phyloP scores from a whole-genome alignment of 2,329 filamentous ascomycete genomes.

The Alternaria brassicicola region DNA sequence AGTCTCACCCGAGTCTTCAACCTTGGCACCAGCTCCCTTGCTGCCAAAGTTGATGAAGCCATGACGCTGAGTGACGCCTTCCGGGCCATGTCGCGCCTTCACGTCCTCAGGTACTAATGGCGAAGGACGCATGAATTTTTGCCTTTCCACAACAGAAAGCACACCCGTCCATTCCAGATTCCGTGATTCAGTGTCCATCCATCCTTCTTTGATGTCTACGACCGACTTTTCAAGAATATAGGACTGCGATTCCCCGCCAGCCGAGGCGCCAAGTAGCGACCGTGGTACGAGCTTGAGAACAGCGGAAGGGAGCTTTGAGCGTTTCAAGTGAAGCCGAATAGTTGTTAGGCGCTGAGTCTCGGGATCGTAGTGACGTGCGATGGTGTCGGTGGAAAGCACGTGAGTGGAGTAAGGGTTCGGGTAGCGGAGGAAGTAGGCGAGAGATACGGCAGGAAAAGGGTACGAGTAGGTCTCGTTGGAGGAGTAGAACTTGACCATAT shows the following conservation, averaged over 20 bases:
- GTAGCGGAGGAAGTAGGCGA: conserved; percentile 89
- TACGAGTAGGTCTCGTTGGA: conserved; percentile 75
- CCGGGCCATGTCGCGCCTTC: conserved; percentile 38
- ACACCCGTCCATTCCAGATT: conserved; percentile 85
- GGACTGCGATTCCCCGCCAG: conserved; percentile 70
- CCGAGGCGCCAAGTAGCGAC: conserved; percentile 66
- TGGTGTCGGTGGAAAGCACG: conserved; percentile 83
- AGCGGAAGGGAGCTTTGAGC: conserved; percentile 75
- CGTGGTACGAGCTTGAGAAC: conserved; percentile 77
- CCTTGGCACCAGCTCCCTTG: conserved; percentile 31
- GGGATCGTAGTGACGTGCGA: conserved; percentile 74
- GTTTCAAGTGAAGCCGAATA: conserved; percentile 80
- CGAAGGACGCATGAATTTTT: conserved; percentile 66
- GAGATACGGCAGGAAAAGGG: conserved; percentile 81
- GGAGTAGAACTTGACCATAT: conserved; percentile 61
- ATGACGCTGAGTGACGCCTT: conserved; percentile 39
- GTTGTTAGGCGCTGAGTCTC: conserved; percentile 77
- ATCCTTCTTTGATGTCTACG: conserved; percentile 78
- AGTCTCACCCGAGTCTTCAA: conserved; percentile 45
- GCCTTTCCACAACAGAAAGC: conserved; percentile 76
- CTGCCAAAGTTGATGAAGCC: conserved; percentile 40
- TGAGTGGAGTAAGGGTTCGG: conserved; percentile 84
- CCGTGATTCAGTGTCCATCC: conserved; percentile 81
- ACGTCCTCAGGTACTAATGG: conserved; percentile 30
- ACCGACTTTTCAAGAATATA: conserved; percentile 83